phyloP scores from a whole-genome alignment of 2,329 filamentous ascomycete species.

The Myriosclerotinia curreyana region DNA sequence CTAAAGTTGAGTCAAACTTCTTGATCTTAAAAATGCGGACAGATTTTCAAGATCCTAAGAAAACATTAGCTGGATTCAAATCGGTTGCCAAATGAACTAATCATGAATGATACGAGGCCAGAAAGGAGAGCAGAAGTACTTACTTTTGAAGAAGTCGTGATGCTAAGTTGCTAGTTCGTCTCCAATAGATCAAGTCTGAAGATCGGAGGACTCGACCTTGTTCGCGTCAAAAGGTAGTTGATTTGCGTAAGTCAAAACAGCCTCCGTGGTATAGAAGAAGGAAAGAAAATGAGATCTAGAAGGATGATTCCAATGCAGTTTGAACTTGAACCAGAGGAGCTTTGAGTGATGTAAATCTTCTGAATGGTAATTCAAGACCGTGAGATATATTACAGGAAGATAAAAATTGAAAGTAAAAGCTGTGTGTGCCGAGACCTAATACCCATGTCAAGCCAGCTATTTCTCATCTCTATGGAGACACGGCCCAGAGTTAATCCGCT shows the following conservation, averaged over 20 bases:
- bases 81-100: accelerated
- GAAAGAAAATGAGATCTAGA: not conserved
- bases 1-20: not conserved
- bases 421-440: not conserved
- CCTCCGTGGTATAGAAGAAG: not conserved
- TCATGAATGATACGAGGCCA: accelerated
- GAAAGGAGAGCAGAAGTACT: accelerated
- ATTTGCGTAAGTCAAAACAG: not conserved
- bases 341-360: not conserved
- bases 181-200: not conserved
- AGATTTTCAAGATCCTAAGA: accelerated
- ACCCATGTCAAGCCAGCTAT: not conserved
- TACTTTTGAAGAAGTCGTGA: not conserved
- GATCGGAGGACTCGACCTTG: not conserved
- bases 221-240: not conserved
- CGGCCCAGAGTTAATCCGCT: not conserved
- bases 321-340: not conserved
- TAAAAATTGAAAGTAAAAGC: not conserved
- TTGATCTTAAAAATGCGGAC: not conserved
- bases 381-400: not conserved
- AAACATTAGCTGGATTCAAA: not conserved
- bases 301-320: not conserved
- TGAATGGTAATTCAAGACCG: not conserved
- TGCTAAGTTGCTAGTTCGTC: not conserved
- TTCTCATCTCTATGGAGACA: not conserved